A percentile compares a stretch with the other conserved stretches of the same genome.
Evolutionary conservation across 1,139 yeast species (phyloP).

Genomic region (Wickerhamiella infanticola): DNA sequence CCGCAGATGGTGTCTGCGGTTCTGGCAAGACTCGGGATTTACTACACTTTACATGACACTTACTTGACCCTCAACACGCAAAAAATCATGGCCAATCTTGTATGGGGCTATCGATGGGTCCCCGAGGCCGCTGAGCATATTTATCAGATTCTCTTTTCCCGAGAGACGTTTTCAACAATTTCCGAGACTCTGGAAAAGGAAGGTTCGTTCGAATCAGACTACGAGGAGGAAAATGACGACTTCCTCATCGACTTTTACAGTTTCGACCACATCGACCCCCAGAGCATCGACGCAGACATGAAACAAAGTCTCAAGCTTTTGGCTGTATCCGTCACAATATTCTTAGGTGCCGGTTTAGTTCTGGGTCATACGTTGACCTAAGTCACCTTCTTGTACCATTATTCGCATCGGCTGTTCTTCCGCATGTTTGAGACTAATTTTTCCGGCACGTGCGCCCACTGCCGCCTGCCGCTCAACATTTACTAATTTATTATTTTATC

Average conservation of each 20-base stretch:
- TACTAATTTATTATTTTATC: too few species aligned
- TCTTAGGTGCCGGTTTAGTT: slow-evolving; percentile 7
- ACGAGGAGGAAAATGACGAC: not conserved
- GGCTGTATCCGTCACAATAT: slow-evolving; percentile 4
- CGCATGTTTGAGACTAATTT: too few species aligned
- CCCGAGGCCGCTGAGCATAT: slow-evolving; percentile 1
- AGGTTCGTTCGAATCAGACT: not conserved
- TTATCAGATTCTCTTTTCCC: slow-evolving; percentile 1
- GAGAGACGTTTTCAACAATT: not conserved
- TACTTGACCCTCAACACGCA: not conserved
- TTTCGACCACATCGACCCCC: not conserved
- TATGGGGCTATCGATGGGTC: not conserved
- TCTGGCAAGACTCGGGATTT: not conserved
- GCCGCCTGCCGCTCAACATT: too few species aligned
- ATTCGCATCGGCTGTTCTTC: too few species aligned
- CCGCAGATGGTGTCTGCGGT: not conserved
- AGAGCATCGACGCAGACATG: not conserved
- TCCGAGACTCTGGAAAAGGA: not conserved
- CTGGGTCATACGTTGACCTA: slow-evolving; percentile 5
- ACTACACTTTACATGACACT: not conserved
- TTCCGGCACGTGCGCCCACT: too few species aligned
- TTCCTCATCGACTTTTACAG: not conserved
- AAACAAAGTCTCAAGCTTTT: slow-evolving; percentile 6
- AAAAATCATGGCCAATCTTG: not conserved
- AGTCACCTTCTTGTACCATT: not conserved